A percentile compares a stretch with the other conserved stretches of the same genome.
Conservation (phyloP, 2,329 filamentous ascomycete species). For the Xylariaceae sp. region DNA sequence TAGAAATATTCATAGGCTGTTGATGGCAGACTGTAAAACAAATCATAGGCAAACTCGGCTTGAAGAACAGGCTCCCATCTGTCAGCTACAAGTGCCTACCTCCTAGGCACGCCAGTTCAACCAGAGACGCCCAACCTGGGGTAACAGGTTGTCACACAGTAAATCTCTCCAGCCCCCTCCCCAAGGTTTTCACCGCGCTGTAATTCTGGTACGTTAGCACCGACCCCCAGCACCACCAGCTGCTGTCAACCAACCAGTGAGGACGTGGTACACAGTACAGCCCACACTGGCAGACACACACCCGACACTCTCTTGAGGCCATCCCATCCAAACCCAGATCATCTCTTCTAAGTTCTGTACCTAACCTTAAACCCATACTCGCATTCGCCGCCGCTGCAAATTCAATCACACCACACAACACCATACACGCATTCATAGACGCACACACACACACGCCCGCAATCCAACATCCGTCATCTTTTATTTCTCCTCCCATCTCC, state of each 20-base stretch:
- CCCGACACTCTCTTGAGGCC: constrained; percentile 16
- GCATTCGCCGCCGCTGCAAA: constrained; percentile 28
- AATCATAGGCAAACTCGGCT: too few relatives aligned
- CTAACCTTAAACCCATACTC: constrained; percentile 22
- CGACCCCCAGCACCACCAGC: constrained; percentile 8
- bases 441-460: constrained; percentile 6
- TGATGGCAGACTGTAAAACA: too few relatives aligned
- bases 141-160: background rate
- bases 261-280: constrained; percentile 13
- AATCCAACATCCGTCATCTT: constrained; percentile 3
- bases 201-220: constrained; percentile 10
- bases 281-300: constrained; percentile 11
- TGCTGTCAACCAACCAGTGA: constrained; percentile 13
- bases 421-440: constrained; percentile 10
- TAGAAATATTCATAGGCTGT: too few relatives aligned
- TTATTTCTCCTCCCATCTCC: constrained; percentile 8
- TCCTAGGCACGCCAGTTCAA: background rate
- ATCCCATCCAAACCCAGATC: constrained; percentile 22
- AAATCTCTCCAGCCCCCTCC: constrained; percentile 15
- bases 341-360: too few relatives aligned
- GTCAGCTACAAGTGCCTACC: too few relatives aligned
- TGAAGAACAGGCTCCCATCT: background rate
- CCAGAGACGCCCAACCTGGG: constrained; percentile 6
- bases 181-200: constrained; percentile 7
- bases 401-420: constrained; percentile 20